Evolutionary conservation across 2,329 filamentous ascomycete species (phyloP).

Genomic region (Paramyrothecium sp.): DNA sequence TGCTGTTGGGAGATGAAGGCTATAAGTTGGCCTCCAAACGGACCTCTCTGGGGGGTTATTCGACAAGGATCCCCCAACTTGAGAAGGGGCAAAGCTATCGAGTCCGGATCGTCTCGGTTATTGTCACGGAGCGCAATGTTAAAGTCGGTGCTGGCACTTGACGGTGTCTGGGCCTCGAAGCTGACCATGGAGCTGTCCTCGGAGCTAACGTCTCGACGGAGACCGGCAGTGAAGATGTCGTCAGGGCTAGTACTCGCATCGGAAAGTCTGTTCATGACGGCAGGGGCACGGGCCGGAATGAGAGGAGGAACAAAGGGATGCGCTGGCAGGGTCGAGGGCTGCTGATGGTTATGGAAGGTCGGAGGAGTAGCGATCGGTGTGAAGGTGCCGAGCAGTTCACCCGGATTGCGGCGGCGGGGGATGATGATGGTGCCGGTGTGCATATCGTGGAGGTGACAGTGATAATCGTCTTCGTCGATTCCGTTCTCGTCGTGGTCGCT

Average conservation of each 20-base stretch:
- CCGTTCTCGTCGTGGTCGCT: not conserved
- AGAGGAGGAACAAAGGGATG: not conserved
- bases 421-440: not conserved
- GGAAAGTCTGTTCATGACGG: not conserved
- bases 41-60: conserved; percentile 46
- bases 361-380: not conserved
- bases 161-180: conserved; percentile 2
- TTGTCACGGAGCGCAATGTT: conserved; percentile 1
- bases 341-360: not conserved
- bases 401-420: not conserved
- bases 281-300: not conserved
- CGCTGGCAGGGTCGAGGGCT: not conserved
- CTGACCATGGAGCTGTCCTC: not conserved
- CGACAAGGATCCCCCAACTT: conserved; percentile 40
- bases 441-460: not conserved
- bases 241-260: not conserved
- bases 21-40: conserved; percentile 48
- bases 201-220: not conserved
- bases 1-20: conserved; percentile 40
- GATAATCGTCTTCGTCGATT: not conserved
- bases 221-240: not conserved
- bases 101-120: conserved; percentile 24
- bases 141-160: conserved; percentile 7
- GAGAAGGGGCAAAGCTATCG: conserved; percentile 36
- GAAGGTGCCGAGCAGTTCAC: not conserved